Evolutionary conservation across 1,139 yeast species (phyloP).

Genomic region (Hansenula sp.): DNA sequence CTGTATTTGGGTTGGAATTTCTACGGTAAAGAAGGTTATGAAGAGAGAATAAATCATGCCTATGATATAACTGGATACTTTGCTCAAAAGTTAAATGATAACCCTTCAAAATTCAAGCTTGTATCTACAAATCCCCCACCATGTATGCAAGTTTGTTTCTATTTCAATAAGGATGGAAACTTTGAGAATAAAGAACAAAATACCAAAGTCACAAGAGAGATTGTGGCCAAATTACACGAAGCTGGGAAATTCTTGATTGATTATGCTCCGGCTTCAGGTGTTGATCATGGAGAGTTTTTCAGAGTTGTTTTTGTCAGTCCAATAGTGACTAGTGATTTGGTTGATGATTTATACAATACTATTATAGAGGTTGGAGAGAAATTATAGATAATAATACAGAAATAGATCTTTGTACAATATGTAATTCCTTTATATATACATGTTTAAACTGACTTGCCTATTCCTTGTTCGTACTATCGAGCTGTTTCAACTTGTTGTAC

Average conservation of each 20-base stretch:
- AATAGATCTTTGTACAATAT: not conserved
- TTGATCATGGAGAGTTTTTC: conserved; percentile 67
- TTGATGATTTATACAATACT: conserved; percentile 29
- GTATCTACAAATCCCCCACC: conserved; percentile 60
- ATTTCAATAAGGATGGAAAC: conserved; percentile 46
- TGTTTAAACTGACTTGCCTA: conserved; percentile 2
- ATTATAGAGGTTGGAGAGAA: conserved; percentile 15
- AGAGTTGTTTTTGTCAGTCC: conserved; percentile 85
- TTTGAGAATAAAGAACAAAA: conserved; percentile 31
- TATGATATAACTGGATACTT: conserved; percentile 59
- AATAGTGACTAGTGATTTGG: conserved; percentile 34
- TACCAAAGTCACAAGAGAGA: conserved; percentile 57
- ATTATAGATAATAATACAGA: conserved; percentile 1
- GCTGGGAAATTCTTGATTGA: conserved; percentile 70
- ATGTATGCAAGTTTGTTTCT: conserved; percentile 82
- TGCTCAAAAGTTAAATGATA: conserved; percentile 35
- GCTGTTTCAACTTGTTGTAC: conserved; percentile 57
- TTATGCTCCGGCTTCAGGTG: conserved; percentile 70
- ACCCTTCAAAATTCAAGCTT: conserved; percentile 40
- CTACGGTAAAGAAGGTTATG: conserved; percentile 62
- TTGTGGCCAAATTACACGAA: conserved; percentile 58
- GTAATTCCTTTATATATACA: not conserved
- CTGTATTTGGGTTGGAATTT: conserved; percentile 79
- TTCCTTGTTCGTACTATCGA: conserved; percentile 33
- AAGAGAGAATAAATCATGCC: conserved; percentile 66